A percentile compares a stretch with the other conserved stretches of the same genome.
These are phyloP conservation scores for Claviceps fusiformis DNA, from an alignment of 2,329 filamentous ascomycete genomes.

Conservation along the genomic window DNA sequence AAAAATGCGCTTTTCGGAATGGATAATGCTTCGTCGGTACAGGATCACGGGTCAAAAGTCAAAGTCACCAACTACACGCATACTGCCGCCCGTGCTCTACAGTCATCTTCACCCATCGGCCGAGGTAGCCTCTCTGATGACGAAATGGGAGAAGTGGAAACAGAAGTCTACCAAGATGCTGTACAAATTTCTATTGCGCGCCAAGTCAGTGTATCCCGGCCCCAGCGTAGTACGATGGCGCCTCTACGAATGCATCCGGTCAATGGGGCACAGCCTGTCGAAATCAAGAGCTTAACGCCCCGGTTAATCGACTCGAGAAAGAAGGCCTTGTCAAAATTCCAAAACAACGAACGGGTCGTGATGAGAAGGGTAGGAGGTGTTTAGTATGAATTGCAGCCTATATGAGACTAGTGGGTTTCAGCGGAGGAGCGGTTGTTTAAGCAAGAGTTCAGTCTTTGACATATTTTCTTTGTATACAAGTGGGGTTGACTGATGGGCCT, in stretches of 20 bases:
- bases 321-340: slow-evolving; percentile 20
- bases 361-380: slow-evolving; percentile 29
- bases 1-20: not conserved
- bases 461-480: not conserved
- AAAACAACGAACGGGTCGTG: slow-evolving; percentile 40
- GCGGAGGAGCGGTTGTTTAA: not conserved
- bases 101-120: not conserved
- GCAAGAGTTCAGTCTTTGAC: not conserved
- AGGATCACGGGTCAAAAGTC: not conserved
- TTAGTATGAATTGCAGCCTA: not conserved
- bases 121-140: not conserved
- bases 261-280: slow-evolving; percentile 13
- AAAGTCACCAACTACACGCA: not conserved
- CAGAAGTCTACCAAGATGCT: slow-evolving; percentile 33
- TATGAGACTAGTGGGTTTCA: not conserved
- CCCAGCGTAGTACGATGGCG: slow-evolving; percentile 47
- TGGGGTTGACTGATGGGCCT: not conserved
- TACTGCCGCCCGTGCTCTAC: not conserved
- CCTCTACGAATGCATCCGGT: slow-evolving; percentile 27
- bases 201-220: slow-evolving; percentile 51
- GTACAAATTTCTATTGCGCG: slow-evolving; percentile 55
- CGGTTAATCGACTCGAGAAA: slow-evolving; percentile 28
- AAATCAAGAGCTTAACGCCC: slow-evolving; percentile 30
- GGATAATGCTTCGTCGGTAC: not conserved
- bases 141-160: slow-evolving; percentile 8